Percentiles rank a stretch among this genome's conserved stretches.
Conservation (phyloP, 2,329 filamentous ascomycete species). For the Rasamsonia emersonii region DNA sequence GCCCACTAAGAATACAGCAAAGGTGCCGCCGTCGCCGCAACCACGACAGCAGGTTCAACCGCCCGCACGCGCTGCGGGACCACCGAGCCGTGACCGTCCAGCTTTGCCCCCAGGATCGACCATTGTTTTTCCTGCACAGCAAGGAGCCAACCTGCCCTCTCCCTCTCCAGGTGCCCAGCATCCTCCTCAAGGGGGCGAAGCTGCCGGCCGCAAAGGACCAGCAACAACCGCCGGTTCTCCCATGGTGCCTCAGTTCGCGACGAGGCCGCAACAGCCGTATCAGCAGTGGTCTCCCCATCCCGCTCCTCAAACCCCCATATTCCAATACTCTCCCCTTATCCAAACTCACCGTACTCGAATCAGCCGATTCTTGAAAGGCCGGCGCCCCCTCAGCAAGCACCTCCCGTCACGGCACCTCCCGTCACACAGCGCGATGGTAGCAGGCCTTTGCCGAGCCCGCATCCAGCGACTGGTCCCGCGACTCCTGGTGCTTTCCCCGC, state of each 20-base stretch:
- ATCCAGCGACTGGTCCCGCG: slow-evolving; percentile 16
- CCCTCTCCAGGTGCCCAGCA: slow-evolving; percentile 10
- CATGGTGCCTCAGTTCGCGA: slow-evolving; percentile 13
- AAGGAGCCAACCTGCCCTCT: slow-evolving; percentile 12
- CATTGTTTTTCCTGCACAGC: slow-evolving; percentile 19
- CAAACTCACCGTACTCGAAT: slow-evolving; percentile 8
- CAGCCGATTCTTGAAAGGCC: slow-evolving; percentile 3
- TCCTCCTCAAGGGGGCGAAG: slow-evolving; percentile 8
- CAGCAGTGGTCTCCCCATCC: slow-evolving; percentile 30
- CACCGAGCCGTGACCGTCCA: slow-evolving; percentile 4
- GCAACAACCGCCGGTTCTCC: slow-evolving; percentile 10
- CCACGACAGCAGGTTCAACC: slow-evolving; percentile 12
- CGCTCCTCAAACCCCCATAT: slow-evolving; percentile 22
- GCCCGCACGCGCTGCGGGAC: slow-evolving; percentile 11
- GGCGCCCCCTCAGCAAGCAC: slow-evolving; percentile 6
- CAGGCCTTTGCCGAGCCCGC: slow-evolving; percentile 11
- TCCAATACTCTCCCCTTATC: slow-evolving; percentile 18
- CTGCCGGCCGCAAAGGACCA: slow-evolving; percentile 11
- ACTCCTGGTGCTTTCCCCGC: slow-evolving; percentile 18
- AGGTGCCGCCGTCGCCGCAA: slow-evolving; percentile 9
- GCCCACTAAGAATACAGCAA: slow-evolving; percentile 5
- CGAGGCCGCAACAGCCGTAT: slow-evolving; percentile 23
- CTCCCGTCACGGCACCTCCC: slow-evolving; percentile 9
- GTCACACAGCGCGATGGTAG: slow-evolving; percentile 11
- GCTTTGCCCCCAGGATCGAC: slow-evolving; percentile 11